Base-by-base conservation (phyloP, 176 grass and related monocot genomes). In the Aechmea fasciata region DNA sequence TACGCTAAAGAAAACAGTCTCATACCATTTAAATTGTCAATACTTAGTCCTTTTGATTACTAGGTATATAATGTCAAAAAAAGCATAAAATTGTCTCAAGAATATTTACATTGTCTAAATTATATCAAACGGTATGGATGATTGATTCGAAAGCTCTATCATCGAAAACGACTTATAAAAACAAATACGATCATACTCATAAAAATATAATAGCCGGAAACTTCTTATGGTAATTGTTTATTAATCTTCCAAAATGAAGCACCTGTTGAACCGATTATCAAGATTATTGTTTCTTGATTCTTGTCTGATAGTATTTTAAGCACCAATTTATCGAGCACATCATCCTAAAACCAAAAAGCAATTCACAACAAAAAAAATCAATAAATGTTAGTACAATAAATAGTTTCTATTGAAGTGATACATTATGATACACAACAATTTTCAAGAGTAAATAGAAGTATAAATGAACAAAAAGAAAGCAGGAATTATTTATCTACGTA, bases 251-350 rank as follows among this genome's bases (percentile, higher is more conserved):
- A 49, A 19, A 26, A 4, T 11, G 13, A 71, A 17, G 24, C 47
- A 71, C 69, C 69, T 71, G 51, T 41, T 41, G 4, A 10, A 1
- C 69, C 69, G 3, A 71, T 23, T 11, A 28, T 57, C 6, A 71
- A 57, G 24, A 71, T 33, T 29, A 71, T 47, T 55, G 52, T 71
- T 19, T 71, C 52, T 71, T 57, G 52, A 71, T 48, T n/a, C 9
- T 14, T 52, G 13, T 71, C 23, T 20, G 26, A 59, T 18, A 26
- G 25, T 20, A 57, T 71, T 33, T 53, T 10, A 47, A 48, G 52
- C 11, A 41, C 69, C 26, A 71, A 47, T 18, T 71, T 71, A 57
- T 71, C 69, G n/a, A 71, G 29, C 69, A 71, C 69, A 57, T 71
- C 51, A 22, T 59, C 25, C 52, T 71, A 17, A 55, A 41, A 7